Evolutionary conservation across 805 yeast species (phyloP), one percentile per base, ranked within the genome.

Genomic region (Pichia eremophila): DNA sequence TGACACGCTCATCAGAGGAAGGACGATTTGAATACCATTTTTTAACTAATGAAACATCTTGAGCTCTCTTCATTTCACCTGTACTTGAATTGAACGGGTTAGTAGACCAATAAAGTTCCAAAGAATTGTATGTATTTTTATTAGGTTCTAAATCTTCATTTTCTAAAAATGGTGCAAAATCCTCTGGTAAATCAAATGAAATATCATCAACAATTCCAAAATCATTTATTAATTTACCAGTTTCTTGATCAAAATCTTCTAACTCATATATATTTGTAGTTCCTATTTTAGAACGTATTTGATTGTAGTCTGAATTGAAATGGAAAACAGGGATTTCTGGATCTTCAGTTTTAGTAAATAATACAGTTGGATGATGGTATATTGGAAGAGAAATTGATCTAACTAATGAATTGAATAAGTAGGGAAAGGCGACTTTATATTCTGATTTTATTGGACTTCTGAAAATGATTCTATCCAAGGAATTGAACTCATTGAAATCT

Each of bases 401-500:
- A 4, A 89, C 90, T 39, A 79, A 68, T 2, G 93, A 80, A 57
- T 90, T 91, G 64, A 85, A 90, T 44, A 93, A 63, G 57, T 77
- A 84, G 0, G 99, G 97, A 54, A 75, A 89, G 1, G 96, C 95
- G 17, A 93, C 83, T 51, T 78, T 75, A 61, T 87, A 86, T 62
- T 91, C 99, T 1, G 95, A 83, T 57, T 85, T 72, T 36, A 88
- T 68, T 0, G 87, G 86, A 15, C 69, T 69, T 51, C 99, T 73
- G 65, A 86, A 83, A 22, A 93, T 88, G 25, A 89, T 79, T 60
- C 96, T 70, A 59, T 90, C 96, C 38, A 91, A 75, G 9, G 95
- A 78, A 57, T 90, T 90, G 67, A 93, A 90, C 62, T 91, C 98
- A 46, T 85, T 87, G 63, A 75, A 85, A 60, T 90, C 97, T 50